These are phyloP conservation scores for Penicillium digitatum DNA, from an alignment of 2,329 filamentous ascomycete species.

Conservation along the genomic window DNA sequence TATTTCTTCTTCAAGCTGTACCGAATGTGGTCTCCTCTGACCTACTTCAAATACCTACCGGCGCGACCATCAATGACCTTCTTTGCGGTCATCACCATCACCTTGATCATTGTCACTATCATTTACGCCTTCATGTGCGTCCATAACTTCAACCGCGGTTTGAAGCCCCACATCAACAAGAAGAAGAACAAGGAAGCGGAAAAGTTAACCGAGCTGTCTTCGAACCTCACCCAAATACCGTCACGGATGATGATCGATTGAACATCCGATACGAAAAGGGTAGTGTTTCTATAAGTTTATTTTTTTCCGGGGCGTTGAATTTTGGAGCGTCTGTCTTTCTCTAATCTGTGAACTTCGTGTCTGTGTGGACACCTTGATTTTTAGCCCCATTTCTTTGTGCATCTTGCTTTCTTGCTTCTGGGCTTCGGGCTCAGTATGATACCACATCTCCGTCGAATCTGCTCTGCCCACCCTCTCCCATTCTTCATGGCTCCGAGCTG, in stretches of 20 bases:
- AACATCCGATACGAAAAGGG: conserved; percentile 1
- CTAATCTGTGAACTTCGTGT: conserved; percentile 24
- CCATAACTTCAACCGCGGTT: conserved; percentile 80
- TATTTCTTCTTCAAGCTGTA: conserved; percentile 99
- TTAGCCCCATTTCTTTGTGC: conserved; percentile 19
- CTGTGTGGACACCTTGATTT: conserved; percentile 40
- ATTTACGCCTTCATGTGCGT: conserved; percentile 81
- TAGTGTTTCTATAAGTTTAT: conserved; percentile 13
- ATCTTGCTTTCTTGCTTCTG: conserved; percentile 19
- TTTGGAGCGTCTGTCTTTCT: conserved; percentile 26
- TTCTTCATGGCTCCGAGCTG: conserved; percentile 7
- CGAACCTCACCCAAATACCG: conserved; percentile 37
- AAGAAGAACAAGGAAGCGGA: conserved; percentile 50
- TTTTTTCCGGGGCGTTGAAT: conserved; percentile 15
- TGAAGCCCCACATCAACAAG: conserved; percentile 78
- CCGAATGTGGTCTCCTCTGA: conserved; percentile 76
- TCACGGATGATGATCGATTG: conserved; percentile 47
- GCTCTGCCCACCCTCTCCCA: conserved; percentile 14
- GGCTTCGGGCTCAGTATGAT: conserved; percentile 27
- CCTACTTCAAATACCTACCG: conserved; percentile 63
- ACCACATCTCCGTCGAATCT: conserved; percentile 25
- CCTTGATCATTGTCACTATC: conserved; percentile 85
- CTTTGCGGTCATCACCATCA: conserved; percentile 88
- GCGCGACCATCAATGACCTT: conserved; percentile 83
- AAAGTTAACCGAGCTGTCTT: conserved; percentile 42